Evolutionary conservation across 164 flowering plant species (phyloP), one percentile per base, ranked within the genome.

Genomic region (Chloranthus sessilifolius): DNA sequence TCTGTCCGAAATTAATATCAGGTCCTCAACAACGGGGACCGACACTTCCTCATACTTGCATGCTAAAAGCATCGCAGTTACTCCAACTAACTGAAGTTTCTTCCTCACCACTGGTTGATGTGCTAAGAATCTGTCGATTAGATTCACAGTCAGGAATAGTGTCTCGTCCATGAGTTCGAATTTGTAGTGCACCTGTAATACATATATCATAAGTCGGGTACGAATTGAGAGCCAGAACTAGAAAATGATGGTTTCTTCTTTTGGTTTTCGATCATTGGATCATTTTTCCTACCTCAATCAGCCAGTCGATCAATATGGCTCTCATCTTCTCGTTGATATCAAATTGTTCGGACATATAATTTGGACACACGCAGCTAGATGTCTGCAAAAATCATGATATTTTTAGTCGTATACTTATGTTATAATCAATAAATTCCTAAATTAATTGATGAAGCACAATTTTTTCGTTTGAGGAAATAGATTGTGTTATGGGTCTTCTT

Each of bases 21-120:
- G 66, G 62, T 89, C 97, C 42, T 78, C 88, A 24, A 89, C 88
- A 26, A 89, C 76, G 1, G 95, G 97, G 15, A 89, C 92, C 1
- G 81, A 69, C 16, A 89, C 88, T 61, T 83, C 97, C 51, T 89
- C 95, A 47, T 85, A 89, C 47, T 89, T 89, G 80, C 97, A 85
- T 0, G 97, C 97, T 20, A 89, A 63, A 43, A 89, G 88, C 92
- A 89, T 63, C 31, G 97, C 95, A 14, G 91, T 83, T 8, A 89
- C 72, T 12, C 97, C 97, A 42, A 89, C 95, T 31, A 88, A 73
- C 76, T 88, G 97, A 26, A 88, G 80, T 47, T 78, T 83, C 79
- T 83, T 88, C 60, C 95, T 74, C 26, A 64, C 67, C n/a, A 78
- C 76, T 7, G 75, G 51, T 34, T 78, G 81, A 17, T 60, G 49